phyloP scores from a whole-genome alignment of 331 rosid species.

The Malus hybrid region DNA sequence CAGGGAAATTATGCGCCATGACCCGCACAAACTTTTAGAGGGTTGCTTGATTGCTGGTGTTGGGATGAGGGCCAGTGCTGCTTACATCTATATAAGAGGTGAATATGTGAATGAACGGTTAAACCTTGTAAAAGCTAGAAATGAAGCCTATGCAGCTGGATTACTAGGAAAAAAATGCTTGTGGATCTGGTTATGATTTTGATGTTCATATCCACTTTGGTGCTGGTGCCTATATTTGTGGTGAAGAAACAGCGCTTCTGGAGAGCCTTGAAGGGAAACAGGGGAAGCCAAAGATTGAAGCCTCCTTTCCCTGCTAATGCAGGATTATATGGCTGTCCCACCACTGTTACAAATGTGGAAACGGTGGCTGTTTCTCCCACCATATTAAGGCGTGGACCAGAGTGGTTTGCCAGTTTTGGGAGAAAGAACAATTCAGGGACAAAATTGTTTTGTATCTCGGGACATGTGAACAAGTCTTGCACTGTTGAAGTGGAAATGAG shows the following conservation, averaged over 20 bases:
- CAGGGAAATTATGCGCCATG: constrained; percentile 97
- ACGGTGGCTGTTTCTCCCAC: constrained; percentile 98
- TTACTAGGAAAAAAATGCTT: not conserved
- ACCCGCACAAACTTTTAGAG: constrained; percentile 88
- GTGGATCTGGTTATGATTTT: too few species aligned
- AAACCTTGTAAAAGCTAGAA: too few species aligned
- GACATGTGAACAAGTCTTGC: constrained; percentile 98
- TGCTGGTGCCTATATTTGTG: too few species aligned
- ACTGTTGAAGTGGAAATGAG: constrained; percentile 99
- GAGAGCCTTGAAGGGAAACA: too few species aligned
- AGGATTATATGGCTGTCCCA: too few species aligned
- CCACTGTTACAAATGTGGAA: constrained; percentile 97
- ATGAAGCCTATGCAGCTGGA: too few species aligned
- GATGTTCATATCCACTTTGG: too few species aligned
- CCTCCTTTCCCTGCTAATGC: too few species aligned
- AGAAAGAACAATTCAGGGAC: constrained; percentile 97
- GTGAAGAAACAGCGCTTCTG: too few species aligned
- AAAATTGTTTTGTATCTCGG: constrained; percentile 82
- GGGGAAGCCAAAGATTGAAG: too few species aligned
- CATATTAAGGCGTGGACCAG: constrained; percentile 94
- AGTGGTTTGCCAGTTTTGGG: constrained; percentile 98
- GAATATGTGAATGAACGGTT: too few species aligned
- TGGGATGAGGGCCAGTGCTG: constrained; percentile 99
- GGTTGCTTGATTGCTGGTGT: constrained; percentile 99
- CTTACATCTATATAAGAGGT: constrained; percentile 90